phyloP scores from a whole-genome alignment of 805 yeast genomes.

The Wickerhamomyces hampshirensis region DNA sequence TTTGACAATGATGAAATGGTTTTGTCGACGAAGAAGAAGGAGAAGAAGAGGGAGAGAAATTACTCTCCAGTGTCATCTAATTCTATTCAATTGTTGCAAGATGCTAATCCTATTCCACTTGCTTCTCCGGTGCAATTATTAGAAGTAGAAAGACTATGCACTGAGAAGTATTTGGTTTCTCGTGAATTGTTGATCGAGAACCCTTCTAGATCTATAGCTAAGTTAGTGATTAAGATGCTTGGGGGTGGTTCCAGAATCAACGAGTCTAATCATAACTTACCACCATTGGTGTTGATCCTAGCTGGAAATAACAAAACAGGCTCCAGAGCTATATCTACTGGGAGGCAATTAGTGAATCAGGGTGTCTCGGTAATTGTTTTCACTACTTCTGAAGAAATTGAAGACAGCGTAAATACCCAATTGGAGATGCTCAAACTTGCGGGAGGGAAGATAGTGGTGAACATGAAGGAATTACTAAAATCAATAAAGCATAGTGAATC shows the following conservation, averaged over 20 bases:
- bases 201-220: constrained; percentile 62
- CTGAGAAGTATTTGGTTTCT: constrained; percentile 48
- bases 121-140: constrained; percentile 76
- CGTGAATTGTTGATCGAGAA: constrained; percentile 51
- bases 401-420: constrained; percentile 38
- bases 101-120: constrained; percentile 40
- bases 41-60: constrained; percentile 3
- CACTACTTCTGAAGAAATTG: constrained; percentile 13
- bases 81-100: constrained; percentile 9
- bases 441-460: constrained; percentile 60
- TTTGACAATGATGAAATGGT: constrained; percentile 74
- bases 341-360: constrained; percentile 71
- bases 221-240: constrained; percentile 51
- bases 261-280: constrained; percentile 66
- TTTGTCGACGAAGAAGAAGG: constrained; percentile 9
- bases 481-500: constrained; percentile 48
- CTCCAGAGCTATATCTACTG: constrained; percentile 69
- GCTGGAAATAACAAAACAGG: constrained; percentile 77
- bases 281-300: constrained; percentile 68
- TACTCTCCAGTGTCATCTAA: constrained; percentile 4
- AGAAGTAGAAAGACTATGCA: constrained; percentile 62
- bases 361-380: constrained; percentile 58
- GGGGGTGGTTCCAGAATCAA: constrained; percentile 69
- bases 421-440: constrained; percentile 47
- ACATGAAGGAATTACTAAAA: constrained; percentile 30